Evolutionary conservation across 208 protist species (phyloP), one percentile per base, ranked within the genome.

Genomic region (Leishmania gerbilli): DNA sequence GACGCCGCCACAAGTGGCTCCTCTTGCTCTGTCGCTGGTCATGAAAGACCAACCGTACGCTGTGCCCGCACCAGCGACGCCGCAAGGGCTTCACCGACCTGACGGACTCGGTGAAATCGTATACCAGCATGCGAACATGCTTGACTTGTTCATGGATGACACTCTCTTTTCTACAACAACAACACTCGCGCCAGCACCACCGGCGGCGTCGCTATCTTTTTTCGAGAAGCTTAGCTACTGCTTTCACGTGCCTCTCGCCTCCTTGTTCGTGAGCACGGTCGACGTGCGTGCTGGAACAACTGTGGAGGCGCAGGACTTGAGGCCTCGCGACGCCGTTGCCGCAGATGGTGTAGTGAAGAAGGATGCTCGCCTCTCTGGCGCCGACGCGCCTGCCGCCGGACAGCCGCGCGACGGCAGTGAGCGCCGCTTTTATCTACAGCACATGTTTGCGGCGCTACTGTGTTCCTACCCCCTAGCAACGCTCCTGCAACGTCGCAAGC

Each of bases 401-500:
- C 77, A 37, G 69, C 76, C n/a, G 40, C 60, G 34, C 51, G 65
- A 78, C 37, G 79, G 74, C 45, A 80, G 77, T 42, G 65, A 45
- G 21, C 3, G 31, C 19, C 85, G 88, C 69, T 97, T 97, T 76
- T 89, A 95, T 74, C 34, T 88, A 8, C 89, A 95, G 87, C 95
- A 97, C 69, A 11, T 94, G 2, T n/a, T 91, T 5, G 79, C 90
- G 5, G 87, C 88, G 3, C 4, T 90, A 4, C 19, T 80, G 19
- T 78, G 91, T 34, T 79, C 91, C 31, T 89, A 88, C 64, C 91
- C 91, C 13, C 90, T 97, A 0, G 84, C 93, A 13, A 24, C 84
- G 27, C 84, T 91, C 0, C 87, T 97, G 49, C 89, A 93, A 72
- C 95, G 95, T 15, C 93, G 93, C 56, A 96, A 96, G 79, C 88